Evolutionary conservation across 805 yeast genomes (phyloP), one percentile per base, ranked within the genome.

Genomic region (Starmerella sp.): DNA sequence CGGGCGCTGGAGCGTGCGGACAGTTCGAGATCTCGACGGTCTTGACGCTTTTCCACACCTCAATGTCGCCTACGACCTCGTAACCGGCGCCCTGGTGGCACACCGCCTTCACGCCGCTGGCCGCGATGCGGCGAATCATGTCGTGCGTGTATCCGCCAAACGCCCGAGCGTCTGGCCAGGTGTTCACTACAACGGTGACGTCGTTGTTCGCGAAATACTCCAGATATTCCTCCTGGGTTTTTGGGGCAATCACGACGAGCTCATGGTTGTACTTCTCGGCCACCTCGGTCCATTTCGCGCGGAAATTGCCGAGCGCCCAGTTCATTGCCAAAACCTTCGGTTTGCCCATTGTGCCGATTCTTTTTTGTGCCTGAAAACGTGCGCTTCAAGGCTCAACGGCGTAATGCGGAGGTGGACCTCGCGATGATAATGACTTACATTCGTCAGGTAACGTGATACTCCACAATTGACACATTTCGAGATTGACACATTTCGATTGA

Each of bases 61-160:
- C 65, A 14, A 75, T 74, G 55, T 77, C 79, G 31, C 65, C 65
- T 31, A 77, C 71, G 60, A 73, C 74, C 60, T 79, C 82, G 65
- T 79, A 80, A n/a, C 84, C 84, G 1, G 83, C 83, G 51, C 83
- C 81, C 60, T 70, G 72, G 60, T 78, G 77, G 54, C 75, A 67
- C 36, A 77, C 61, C 70, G 74, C 57, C 73, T 58, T 29, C 69
- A 59, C 14, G 8, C 62, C 63, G 15, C 52, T 44, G 1, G 35
- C 38, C 8, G 55, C 57, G 32, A 60, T 58, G 28, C 54, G 37
- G 28, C 46, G 48, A 42, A 62, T 59, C 56, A 60, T 54, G 10
- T 59, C 65, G 3, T 39, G 34, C 14, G 62, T 48, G 54, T 57
- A 62, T 15, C 63, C 60, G 15, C 63, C 64, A 35, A 61, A 47